phyloP scores from a whole-genome alignment of 176 grass and related monocot genomes.

The Rhipidocladum racemiflorum region DNA sequence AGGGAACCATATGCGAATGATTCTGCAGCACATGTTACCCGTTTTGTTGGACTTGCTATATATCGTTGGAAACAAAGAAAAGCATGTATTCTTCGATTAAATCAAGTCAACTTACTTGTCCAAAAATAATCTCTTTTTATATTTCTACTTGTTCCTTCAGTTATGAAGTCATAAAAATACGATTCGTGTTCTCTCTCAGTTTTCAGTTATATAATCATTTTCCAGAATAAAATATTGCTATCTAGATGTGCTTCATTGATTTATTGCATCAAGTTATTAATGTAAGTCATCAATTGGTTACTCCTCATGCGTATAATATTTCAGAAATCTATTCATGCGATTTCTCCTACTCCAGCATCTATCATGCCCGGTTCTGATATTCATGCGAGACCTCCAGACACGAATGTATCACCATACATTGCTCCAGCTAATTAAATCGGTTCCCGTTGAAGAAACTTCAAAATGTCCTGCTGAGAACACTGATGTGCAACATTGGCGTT shows the following conservation, averaged over 20 bases:
- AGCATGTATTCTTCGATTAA: conserved; percentile 54
- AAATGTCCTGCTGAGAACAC: conserved; percentile 48
- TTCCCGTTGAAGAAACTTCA: conserved; percentile 50
- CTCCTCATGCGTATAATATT: conserved; percentile 38
- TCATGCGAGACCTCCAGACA: conserved; percentile 61
- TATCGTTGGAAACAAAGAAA: conserved; percentile 94
- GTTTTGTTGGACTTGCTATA: conserved; percentile 93
- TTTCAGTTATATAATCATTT: conserved; percentile 20
- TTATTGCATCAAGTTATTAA: background rate
- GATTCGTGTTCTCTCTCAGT: background rate
- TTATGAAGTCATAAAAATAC: background rate
- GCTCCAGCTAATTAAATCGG: conserved; percentile 42
- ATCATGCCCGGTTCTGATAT: conserved; percentile 75
- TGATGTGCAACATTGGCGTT: conserved; percentile 85
- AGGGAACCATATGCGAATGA: conserved; percentile 82
- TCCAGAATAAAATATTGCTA: background rate
- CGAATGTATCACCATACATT: conserved; percentile 72
- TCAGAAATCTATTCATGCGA: conserved; percentile 98
- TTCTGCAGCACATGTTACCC: conserved; percentile 66
- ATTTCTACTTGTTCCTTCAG: conserved; percentile 5
- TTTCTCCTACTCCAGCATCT: conserved; percentile 97
- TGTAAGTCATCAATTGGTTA: conserved; percentile 37
- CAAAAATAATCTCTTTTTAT: conserved; percentile 9
- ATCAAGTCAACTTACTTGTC: background rate
- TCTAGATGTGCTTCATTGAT: conserved; percentile 23